Percentiles rank a stretch among this genome's conserved stretches.
These are phyloP conservation scores for Xanthoceras sorbifolium DNA, from an alignment of 345 rosid genomes.

Conservation along the genomic window DNA sequence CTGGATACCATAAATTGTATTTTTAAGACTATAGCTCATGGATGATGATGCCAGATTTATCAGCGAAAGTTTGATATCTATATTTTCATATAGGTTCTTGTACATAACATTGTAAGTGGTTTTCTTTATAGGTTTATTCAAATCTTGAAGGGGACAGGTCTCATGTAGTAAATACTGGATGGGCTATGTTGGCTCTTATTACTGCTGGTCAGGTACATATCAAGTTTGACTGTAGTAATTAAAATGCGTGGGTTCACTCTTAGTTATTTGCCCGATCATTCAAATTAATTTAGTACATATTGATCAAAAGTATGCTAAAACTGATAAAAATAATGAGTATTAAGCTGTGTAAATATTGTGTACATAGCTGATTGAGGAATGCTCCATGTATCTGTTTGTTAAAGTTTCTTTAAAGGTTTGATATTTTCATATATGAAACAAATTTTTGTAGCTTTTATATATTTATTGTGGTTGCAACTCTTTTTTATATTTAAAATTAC, in stretches of 20 bases:
- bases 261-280: neutral
- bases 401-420: neutral
- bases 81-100: neutral
- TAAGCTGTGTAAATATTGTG: neutral
- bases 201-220: conserved; percentile 62
- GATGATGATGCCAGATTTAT: neutral
- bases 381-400: neutral
- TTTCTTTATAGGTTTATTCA: conserved; percentile 48
- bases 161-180: conserved; percentile 63
- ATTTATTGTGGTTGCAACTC: neutral
- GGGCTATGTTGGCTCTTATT: conserved; percentile 68
- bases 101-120: neutral
- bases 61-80: neutral
- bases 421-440: neutral
- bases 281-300: neutral
- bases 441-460: neutral
- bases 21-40: neutral
- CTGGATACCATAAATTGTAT: neutral
- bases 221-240: conserved; percentile 11
- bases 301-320: neutral
- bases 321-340: neutral
- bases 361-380: neutral
- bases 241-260: neutral
- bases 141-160: conserved; percentile 52
- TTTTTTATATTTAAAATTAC: neutral